Evolutionary conservation across 2,329 filamentous ascomycete genomes (phyloP), one percentile per base, ranked within the genome.

Genomic region (Colletotrichum acutatum): DNA sequence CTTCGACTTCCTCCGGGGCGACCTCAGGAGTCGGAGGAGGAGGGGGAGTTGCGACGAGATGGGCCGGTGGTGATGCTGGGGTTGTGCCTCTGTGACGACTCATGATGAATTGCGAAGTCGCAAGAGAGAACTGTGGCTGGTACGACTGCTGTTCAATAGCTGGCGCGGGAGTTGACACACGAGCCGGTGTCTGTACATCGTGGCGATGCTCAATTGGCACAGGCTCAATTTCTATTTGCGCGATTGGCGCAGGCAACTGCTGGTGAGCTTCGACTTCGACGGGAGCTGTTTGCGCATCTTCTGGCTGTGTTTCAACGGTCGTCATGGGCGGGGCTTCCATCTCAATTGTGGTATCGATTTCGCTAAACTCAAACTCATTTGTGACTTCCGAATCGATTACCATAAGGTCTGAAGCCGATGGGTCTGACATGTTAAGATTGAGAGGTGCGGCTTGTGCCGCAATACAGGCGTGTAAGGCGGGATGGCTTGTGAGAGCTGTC

Each of bases 101-200:
- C 37, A 83, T 62, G 46, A 83, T 80, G 65, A 77, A 67, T 8
- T 75, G 72, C 6, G 71, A 77, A 49, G 78, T 72, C 8, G 76
- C 72, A 34, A 75, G 72, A 53, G 79, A 75, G 74, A 82, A 83
- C 42, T 82, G 81, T 7, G 76, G 76, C 5, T 74, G 72, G 67
- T 83, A 83, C 24, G 78, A 11, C 7, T n/a, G 19, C 7, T 49
- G 16, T n/a, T 49, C 42, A 49, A 9, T 14, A 53, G 49, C 19
- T 4, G 59, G 28, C 16, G 66, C 14, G 12, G 59, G 26, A 37
- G 32, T 6, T 5, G 59, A 34, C 16, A 59, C 22, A 22, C 42
- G 19, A n/a, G 58, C 22, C 2, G 42, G 24, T 22, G 22, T 19
- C 8, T 65, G 26, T 14, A 7, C 22, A 4, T 53, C n/a, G 1